Conservation (phyloP, 2,329 filamentous ascomycete species). For the Stachybotrys chlorohalonatus region DNA sequence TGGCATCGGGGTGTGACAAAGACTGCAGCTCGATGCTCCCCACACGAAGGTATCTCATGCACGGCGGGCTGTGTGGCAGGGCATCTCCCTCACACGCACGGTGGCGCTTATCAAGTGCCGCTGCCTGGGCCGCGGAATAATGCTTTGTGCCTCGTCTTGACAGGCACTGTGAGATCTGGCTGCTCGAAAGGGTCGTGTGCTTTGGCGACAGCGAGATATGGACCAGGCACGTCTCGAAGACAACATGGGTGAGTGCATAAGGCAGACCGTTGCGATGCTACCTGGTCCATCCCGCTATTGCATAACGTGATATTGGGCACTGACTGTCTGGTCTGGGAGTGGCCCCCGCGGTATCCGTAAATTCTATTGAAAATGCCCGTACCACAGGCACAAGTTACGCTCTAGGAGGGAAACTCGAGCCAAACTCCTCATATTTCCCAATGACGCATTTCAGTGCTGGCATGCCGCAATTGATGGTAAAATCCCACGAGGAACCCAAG, state of each 20-base stretch:
- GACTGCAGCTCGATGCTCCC: background rate
- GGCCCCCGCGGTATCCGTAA: too few species aligned
- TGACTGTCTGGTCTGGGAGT: background rate
- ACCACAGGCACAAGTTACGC: too few species aligned
- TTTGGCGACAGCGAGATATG: too few species aligned
- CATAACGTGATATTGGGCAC: background rate
- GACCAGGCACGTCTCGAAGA: too few species aligned
- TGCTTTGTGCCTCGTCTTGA: background rate
- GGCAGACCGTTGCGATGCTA: background rate
- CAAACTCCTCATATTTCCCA: too few species aligned
- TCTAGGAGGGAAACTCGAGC: too few species aligned
- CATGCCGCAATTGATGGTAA: background rate
- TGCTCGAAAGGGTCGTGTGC: too few species aligned
- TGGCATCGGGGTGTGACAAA: background rate
- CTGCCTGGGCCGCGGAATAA: too few species aligned
- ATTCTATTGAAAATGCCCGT: too few species aligned
- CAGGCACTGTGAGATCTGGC: too few species aligned
- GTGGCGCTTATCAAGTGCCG: background rate
- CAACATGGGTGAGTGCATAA: background rate
- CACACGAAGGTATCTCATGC: background rate
- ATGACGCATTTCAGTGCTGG: too few species aligned
- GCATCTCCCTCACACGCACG: background rate
- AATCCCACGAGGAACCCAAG: background rate
- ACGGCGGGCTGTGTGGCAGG: too few species aligned
- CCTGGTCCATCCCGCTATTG: background rate